Evolutionary conservation across 441 rosid species (phyloP).

Genomic region (Pelargonium citronellum): DNA sequence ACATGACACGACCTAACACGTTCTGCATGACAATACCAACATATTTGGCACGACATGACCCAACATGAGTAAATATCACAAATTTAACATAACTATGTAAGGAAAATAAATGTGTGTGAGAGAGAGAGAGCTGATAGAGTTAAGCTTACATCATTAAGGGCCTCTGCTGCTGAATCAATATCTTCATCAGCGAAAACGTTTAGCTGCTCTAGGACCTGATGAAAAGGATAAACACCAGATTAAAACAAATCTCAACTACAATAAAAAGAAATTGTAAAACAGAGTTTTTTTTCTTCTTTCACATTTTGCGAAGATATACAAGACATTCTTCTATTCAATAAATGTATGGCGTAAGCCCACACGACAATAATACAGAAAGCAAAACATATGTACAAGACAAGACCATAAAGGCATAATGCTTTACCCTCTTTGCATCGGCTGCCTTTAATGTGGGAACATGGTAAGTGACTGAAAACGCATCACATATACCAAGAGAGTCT

Average conservation of each 20-base stretch:
- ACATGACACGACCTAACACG: no score
- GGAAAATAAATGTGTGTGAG: neutral
- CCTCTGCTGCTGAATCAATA: constrained; percentile 62
- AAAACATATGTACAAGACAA: neutral
- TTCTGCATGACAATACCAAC: no score
- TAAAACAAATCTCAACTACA: constrained; percentile 3
- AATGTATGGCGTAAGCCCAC: neutral
- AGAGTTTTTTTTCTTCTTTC: no score
- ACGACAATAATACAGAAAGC: neutral
- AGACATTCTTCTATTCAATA: neutral
- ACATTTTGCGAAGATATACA: no score
- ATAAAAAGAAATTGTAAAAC: neutral
- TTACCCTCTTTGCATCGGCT: constrained; percentile 79
- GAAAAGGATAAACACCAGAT: constrained; percentile 4
- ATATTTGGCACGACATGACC: no score
- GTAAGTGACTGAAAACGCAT: constrained; percentile 70
- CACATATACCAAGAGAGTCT: constrained; percentile 68
- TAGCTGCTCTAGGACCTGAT: constrained; percentile 62
- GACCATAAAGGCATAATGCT: neutral
- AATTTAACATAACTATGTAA: no score
- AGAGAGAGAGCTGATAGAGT: neutral
- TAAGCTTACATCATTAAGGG: constrained; percentile 66
- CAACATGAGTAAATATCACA: no score
- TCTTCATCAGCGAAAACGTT: constrained; percentile 73
- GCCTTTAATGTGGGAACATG: constrained; percentile 64